Evolutionary conservation across 1,284 basidiomycete species (phyloP).

Genomic region (Microbotryum lychnidis-dioicae): DNA sequence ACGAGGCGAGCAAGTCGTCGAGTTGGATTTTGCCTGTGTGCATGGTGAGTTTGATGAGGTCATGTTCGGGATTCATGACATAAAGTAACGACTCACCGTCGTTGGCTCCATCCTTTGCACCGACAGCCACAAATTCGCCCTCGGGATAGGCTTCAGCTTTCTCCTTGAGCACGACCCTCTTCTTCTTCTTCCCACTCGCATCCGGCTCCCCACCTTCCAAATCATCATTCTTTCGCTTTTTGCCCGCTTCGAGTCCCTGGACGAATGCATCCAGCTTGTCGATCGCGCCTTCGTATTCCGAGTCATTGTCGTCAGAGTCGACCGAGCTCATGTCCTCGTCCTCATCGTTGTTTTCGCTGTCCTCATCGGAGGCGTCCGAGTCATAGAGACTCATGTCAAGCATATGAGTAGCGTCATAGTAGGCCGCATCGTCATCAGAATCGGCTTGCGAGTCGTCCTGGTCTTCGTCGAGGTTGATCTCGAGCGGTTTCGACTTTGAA

Average conservation of each 20-base stretch:
- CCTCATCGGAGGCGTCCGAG: slow-evolving; percentile 43
- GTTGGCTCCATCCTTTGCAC: slow-evolving; percentile 36
- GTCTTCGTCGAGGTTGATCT: slow-evolving; percentile 38
- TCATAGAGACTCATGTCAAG: slow-evolving; percentile 2
- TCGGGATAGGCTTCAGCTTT: slow-evolving; percentile 65
- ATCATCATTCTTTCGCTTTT: slow-evolving; percentile 59
- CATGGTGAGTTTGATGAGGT: neutral
- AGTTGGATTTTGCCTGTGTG: slow-evolving; percentile 54
- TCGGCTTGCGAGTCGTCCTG: slow-evolving; percentile 33
- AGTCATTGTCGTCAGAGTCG: slow-evolving; percentile 21
- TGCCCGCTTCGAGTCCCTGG: slow-evolving; percentile 54
- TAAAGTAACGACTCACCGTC: slow-evolving; percentile 32
- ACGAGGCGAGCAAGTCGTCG: slow-evolving; percentile 61
- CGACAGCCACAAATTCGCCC: slow-evolving; percentile 44
- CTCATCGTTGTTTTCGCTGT: slow-evolving; percentile 52
- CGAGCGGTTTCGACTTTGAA: slow-evolving; percentile 3
- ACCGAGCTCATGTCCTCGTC: slow-evolving; percentile 36
- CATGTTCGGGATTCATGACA: neutral
- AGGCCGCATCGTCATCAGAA: slow-evolving; percentile 8
- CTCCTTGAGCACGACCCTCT: slow-evolving; percentile 60
- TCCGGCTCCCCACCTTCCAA: slow-evolving; percentile 19
- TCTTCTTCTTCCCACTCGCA: slow-evolving; percentile 41
- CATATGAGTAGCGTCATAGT: neutral
- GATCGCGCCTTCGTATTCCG: slow-evolving; percentile 46
- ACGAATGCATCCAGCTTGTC: slow-evolving; percentile 64